phyloP scores from a whole-genome alignment of 1,284 basidiomycete species.

The Singerocomus inundabilis region DNA sequence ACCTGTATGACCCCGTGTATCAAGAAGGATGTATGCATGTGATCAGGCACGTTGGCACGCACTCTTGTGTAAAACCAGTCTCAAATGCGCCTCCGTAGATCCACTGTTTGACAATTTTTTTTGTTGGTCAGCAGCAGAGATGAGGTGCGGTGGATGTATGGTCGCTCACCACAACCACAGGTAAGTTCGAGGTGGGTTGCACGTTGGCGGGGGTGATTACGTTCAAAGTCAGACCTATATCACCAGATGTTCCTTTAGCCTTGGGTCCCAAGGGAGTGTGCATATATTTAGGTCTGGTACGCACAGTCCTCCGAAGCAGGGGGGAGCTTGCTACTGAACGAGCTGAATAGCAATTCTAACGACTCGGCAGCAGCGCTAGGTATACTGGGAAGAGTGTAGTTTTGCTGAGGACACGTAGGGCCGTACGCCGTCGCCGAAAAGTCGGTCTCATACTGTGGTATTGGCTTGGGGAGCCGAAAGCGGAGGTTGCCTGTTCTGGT shows the following conservation, averaged over 20 bases:
- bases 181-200: conserved; percentile 29
- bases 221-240: conserved; percentile 43
- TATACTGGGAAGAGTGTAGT: no score
- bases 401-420: conserved; percentile 38
- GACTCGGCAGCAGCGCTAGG: no score
- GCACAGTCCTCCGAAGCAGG: conserved; percentile 23
- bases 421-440: conserved; percentile 33
- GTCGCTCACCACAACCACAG: conserved; percentile 39
- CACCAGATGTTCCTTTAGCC: background rate
- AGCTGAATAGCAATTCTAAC: no score
- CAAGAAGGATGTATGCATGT: no score
- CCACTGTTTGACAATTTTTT: conserved; percentile 18
- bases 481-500: conserved; percentile 29
- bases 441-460: conserved; percentile 32
- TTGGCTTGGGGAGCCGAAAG: conserved; percentile 35
- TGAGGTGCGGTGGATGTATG: no score
- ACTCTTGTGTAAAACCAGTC: no score
- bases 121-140: no score
- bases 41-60: no score
- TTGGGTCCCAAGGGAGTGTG: background rate
- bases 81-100: no score
- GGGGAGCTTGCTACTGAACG: conserved; percentile 3
- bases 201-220: conserved; percentile 35
- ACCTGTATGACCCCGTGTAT: no score
- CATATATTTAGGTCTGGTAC: no score